Evolutionary conservation across 371 early-diverging fungal species (phyloP), one percentile per base, ranked within the genome.

Genomic region (Mycotypha africana): DNA sequence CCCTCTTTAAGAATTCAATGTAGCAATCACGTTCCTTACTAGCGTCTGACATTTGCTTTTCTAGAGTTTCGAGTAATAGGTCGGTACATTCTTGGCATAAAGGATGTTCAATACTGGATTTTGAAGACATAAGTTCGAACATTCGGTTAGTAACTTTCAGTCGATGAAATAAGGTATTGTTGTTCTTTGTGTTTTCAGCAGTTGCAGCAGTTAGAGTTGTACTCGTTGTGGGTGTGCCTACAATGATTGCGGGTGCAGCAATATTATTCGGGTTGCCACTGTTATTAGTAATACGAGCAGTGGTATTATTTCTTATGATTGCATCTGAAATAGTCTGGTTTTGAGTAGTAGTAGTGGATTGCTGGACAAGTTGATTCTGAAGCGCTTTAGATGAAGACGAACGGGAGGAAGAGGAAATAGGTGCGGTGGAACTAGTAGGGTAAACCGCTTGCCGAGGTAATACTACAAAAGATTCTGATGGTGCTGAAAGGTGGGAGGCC

Each of bases 71-170:
- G 30, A 82, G 42, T 38, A 92, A 51, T 58, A 85, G 76, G 42
- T 92, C 92, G 1, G 89, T 85, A 49, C 96, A 95, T 38, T 89
- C 91, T 44, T 86, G 83, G 59, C 96, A 95, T 60, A 93, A 74
- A 10, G 93, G 92, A 48, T 93, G 93, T 49, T 86, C 85, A 3
- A 85, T 76, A 31, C 83, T 79, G 3, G 87, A 79, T 49, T 76
- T 75, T 3, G 78, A 74, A 0, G 84, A 82, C 70, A 86, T 79
- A 45, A 86, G 46, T 37, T 84, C 83, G 64, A 87, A 87, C 16
- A 89, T 55, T 19, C 79, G 75, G 38, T 67, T 78, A 3, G 84
- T 81, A 0, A 84, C 78, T 45, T 79, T 77, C 11, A 86, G 67
- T 9, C 84, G 69, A 49, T 81, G 70, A 20, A 77, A 66, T 38